Conservation (phyloP, 306 rosid genomes). For the Cercis canadensis region DNA sequence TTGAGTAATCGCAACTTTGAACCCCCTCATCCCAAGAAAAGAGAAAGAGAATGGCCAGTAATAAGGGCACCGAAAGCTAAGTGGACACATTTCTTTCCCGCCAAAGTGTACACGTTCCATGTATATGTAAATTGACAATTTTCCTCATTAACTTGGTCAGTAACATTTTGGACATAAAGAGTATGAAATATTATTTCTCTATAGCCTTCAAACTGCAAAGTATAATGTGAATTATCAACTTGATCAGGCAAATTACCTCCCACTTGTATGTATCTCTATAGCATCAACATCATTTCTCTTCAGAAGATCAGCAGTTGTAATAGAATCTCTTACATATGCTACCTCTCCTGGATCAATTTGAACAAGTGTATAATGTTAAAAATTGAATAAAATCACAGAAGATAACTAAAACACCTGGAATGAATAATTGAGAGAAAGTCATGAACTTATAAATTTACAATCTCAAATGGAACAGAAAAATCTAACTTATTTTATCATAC, state of each 20-base stretch:
- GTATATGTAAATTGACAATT: slow-evolving; percentile 25
- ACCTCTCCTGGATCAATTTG: slow-evolving; percentile 56
- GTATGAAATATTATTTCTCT: slow-evolving; percentile 21
- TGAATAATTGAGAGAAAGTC: slow-evolving; percentile 20
- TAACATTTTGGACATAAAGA: slow-evolving; percentile 13
- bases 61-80: not conserved
- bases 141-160: not conserved
- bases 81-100: too few species aligned
- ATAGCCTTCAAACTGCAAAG: too few species aligned
- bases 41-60: not conserved
- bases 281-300: slow-evolving; percentile 74
- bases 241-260: slow-evolving; percentile 58
- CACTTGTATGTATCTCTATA: slow-evolving; percentile 89
- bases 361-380: slow-evolving; percentile 12
- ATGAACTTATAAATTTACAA: slow-evolving; percentile 20
- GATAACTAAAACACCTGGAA: slow-evolving; percentile 16
- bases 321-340: slow-evolving; percentile 75
- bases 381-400: slow-evolving; percentile 6
- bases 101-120: slow-evolving; percentile 7
- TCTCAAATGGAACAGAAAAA: slow-evolving; percentile 18
- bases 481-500: slow-evolving; percentile 82
- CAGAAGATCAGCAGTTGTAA: slow-evolving; percentile 66
- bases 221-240: not conserved
- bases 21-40: not conserved
- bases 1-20: too few species aligned